A percentile compares a stretch with the other conserved stretches of the same genome.
Evolutionary conservation across 2,329 filamentous ascomycete species (phyloP).

Genomic region (Juglanconis oblonga): DNA sequence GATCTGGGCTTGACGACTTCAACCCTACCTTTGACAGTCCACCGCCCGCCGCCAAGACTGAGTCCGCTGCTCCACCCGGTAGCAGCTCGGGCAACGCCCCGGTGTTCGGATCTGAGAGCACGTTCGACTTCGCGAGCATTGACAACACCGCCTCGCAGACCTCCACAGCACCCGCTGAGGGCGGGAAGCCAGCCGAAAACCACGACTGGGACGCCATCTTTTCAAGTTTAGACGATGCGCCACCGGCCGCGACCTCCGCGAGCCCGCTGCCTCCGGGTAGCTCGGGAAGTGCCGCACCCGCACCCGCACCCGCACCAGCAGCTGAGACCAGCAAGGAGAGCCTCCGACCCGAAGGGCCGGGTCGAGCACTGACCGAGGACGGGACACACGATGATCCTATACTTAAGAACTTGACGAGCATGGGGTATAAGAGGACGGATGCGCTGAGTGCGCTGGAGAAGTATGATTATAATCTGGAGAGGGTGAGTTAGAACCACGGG

Average conservation of each 20-base stretch:
- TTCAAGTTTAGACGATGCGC: constrained; percentile 65
- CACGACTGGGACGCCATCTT: constrained; percentile 98
- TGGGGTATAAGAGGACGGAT: constrained; percentile 78
- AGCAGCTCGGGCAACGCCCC: constrained; percentile 18
- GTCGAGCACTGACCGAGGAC: constrained; percentile 68
- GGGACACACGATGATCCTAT: constrained; percentile 89
- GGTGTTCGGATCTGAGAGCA: constrained; percentile 51
- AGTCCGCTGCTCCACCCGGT: constrained; percentile 37
- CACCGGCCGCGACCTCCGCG: constrained; percentile 23
- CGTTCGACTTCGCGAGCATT: constrained; percentile 56
- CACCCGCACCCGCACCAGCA: constrained; percentile 23
- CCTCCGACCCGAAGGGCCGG: constrained; percentile 32
- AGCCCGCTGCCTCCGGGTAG: constrained; percentile 23
- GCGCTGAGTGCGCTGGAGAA: constrained; percentile 83
- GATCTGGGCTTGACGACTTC: constrained; percentile 72
- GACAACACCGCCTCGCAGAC: constrained; percentile 33
- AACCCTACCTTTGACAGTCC: constrained; percentile 78
- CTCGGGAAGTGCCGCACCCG: constrained; percentile 21
- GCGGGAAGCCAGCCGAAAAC: constrained; percentile 42
- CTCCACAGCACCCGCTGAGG: constrained; percentile 33
- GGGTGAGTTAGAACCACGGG: constrained; percentile 55
- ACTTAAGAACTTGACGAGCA: constrained; percentile 80
- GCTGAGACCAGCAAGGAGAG: constrained; percentile 22
- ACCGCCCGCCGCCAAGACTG: constrained; percentile 54
- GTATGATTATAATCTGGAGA: constrained; percentile 93